Evolutionary conservation across 2,329 filamentous ascomycete genomes (phyloP).

Genomic region (Thielaviopsis punctulata): DNA sequence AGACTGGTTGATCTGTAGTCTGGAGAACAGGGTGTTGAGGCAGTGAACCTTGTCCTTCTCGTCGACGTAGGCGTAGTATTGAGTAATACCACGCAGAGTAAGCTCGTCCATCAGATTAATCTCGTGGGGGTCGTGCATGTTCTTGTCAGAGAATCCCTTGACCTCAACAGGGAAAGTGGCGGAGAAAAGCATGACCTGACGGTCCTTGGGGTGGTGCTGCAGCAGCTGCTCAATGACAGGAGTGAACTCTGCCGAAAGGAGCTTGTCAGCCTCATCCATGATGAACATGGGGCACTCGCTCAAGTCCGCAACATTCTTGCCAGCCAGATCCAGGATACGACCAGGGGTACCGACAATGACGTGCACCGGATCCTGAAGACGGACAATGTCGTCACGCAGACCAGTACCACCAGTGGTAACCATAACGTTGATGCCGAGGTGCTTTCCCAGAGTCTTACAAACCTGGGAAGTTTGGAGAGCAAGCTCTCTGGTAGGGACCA

Average conservation of each 20-base stretch:
- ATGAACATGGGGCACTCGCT: conserved; percentile 95
- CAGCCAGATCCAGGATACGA: conserved; percentile 86
- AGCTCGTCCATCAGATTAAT: conserved; percentile 99
- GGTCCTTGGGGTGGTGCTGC: conserved; percentile 88
- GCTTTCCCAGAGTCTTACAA: conserved; percentile 95
- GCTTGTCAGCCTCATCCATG: conserved; percentile 98
- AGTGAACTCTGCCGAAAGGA: conserved; percentile 91
- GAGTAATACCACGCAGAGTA: conserved; percentile 91
- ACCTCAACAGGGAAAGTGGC: conserved; percentile 95
- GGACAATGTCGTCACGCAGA: conserved; percentile 89
- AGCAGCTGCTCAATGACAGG: conserved; percentile 93
- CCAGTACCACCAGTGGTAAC: conserved; percentile 94
- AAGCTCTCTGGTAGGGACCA: conserved; percentile 91
- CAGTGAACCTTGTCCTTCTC: conserved; percentile 99
- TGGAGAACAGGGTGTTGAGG: conserved; percentile 95
- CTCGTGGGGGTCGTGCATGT: conserved; percentile 91
- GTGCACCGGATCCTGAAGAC: conserved; percentile 84
- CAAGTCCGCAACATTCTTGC: conserved; percentile 90
- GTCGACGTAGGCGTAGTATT: conserved; percentile 98
- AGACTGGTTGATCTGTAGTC: conserved; percentile 98
- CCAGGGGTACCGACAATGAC: conserved; percentile 96
- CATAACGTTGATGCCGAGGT: conserved; percentile 96
- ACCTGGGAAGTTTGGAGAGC: conserved; percentile 98
- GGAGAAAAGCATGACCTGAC: conserved; percentile 98
- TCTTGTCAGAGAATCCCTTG: conserved; percentile 95